Base-by-base conservation (phyloP, 148 eudicot genomes). In the Linanthus parryae region DNA sequence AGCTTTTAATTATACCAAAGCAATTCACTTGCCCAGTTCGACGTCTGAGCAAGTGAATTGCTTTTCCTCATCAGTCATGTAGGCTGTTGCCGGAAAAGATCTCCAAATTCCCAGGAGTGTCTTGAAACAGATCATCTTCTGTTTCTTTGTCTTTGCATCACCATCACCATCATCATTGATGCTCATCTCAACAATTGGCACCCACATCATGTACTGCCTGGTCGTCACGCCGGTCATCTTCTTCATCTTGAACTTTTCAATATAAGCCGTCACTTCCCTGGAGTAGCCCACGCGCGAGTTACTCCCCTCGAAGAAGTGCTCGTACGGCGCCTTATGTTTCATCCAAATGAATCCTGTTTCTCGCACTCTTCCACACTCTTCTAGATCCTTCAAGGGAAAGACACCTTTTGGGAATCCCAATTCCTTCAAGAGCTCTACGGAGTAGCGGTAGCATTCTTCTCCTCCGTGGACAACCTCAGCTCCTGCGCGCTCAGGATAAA, bases 271-370 rank as follows among this genome's bases (percentile, higher is more conserved):
- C n/a, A n/a, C n/a, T n/a, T n/a, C n/a, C n/a, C n/a, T n/a, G n/a
- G n/a, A n/a, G n/a, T n/a, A n/a, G n/a, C n/a, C n/a, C n/a, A n/a
- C n/a, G n/a, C n/a, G n/a, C n/a, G n/a, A n/a, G n/a, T n/a, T n/a
- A n/a, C n/a, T n/a, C n/a, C n/a, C n/a, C n/a, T n/a, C n/a, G n/a
- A n/a, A n/a, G n/a, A n/a, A n/a, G n/a, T n/a, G n/a, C n/a, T n/a
- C n/a, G n/a, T n/a, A n/a, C n/a, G n/a, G n/a, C n/a, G n/a, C n/a
- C n/a, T n/a, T n/a, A n/a, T n/a, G n/a, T n/a, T n/a, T n/a, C n/a
- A 88, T 84, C 96, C 94, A 84, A 14, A 88, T 81, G 30, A 81
- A 88, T 5, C 96, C 96, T 0, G 96, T 88, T 7, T 73, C 75
- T 3, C 70, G 68, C 0, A 88, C 94, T 10, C 80, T 34, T 2